phyloP scores from a whole-genome alignment of 257 asterid species.

The Leptodermis oblonga region DNA sequence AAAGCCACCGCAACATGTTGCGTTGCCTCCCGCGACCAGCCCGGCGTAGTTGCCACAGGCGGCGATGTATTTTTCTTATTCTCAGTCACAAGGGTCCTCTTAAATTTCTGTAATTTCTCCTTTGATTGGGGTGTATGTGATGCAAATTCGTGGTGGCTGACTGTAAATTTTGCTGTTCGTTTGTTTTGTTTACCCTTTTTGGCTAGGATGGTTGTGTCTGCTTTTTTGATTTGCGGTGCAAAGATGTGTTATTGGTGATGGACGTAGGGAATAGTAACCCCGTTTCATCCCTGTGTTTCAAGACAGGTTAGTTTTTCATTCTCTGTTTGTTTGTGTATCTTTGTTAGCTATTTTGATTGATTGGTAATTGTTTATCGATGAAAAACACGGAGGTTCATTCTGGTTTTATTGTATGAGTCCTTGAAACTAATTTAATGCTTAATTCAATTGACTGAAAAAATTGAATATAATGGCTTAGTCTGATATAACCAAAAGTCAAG shows the following conservation, averaged over 20 bases:
- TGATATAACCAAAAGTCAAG: not conserved
- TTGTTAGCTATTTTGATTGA: not conserved
- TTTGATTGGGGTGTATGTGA: not conserved
- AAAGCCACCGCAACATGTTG: constrained; percentile 73
- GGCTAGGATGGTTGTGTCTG: constrained; percentile 74
- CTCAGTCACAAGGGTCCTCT: too few species aligned
- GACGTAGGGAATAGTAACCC: constrained; percentile 64
- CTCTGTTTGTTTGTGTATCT: not conserved
- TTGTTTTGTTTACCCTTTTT: not conserved
- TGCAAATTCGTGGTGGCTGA: too few species aligned
- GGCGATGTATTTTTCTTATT: constrained; percentile 82
- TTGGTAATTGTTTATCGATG: not conserved
- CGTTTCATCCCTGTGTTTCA: constrained; percentile 73
- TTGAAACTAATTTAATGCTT: not conserved
- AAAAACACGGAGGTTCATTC: not conserved
- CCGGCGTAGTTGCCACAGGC: constrained; percentile 75
- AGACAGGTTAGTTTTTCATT: constrained; percentile 52
- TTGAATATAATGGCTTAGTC: not conserved
- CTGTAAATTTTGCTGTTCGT: not conserved
- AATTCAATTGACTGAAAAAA: not conserved
- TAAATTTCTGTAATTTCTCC: not conserved
- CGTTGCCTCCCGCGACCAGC: constrained; percentile 63
- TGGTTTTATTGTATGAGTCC: too few species aligned
- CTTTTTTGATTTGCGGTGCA: constrained; percentile 84
- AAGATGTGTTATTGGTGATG: constrained; percentile 54